Evolutionary conservation across 805 yeast species (phyloP).

Genomic region (Saturnispora ahearnii): DNA sequence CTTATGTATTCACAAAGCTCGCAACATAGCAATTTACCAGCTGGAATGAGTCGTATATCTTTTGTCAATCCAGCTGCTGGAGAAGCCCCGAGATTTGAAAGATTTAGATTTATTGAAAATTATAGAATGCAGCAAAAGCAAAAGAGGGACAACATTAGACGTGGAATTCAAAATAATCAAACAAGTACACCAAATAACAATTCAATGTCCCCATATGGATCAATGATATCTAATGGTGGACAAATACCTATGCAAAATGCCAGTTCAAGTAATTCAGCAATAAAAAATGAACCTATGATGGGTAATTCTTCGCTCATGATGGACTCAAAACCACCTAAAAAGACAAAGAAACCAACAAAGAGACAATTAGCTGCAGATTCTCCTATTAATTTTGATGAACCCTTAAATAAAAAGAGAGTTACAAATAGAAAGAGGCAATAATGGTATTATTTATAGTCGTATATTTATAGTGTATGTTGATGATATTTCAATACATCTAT

Average conservation of each 20-base stretch:
- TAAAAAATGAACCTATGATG: conserved; percentile 21
- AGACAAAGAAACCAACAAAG: conserved; percentile 26
- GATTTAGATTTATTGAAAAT: conserved; percentile 83
- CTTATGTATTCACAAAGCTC: conserved; percentile 46
- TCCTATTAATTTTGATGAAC: conserved; percentile 2
- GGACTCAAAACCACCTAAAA: conserved; percentile 13
- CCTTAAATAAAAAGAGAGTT: neutral
- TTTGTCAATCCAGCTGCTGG: conserved; percentile 17
- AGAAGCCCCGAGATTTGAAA: conserved; percentile 42
- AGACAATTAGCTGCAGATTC: conserved; percentile 23
- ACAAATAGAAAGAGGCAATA: neutral
- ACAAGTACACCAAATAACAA: neutral
- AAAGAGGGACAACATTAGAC: conserved; percentile 8
- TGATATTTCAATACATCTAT: too few relatives aligned
- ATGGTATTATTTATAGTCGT: neutral
- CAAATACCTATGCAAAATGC: neutral
- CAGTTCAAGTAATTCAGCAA: neutral
- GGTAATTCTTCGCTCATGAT: conserved; percentile 13
- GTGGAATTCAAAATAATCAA: conserved; percentile 6
- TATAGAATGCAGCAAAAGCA: conserved; percentile 35
- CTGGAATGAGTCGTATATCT: conserved; percentile 26
- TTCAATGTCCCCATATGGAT: neutral
- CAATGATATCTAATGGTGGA: conserved; percentile 1
- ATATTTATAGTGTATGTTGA: too few relatives aligned
- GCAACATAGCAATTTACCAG: conserved; percentile 28